Percentiles rank a stretch among this genome's conserved stretches.
Evolutionary conservation across 345 rosid genomes (phyloP).

Genomic region (Citrus mangshanensis): DNA sequence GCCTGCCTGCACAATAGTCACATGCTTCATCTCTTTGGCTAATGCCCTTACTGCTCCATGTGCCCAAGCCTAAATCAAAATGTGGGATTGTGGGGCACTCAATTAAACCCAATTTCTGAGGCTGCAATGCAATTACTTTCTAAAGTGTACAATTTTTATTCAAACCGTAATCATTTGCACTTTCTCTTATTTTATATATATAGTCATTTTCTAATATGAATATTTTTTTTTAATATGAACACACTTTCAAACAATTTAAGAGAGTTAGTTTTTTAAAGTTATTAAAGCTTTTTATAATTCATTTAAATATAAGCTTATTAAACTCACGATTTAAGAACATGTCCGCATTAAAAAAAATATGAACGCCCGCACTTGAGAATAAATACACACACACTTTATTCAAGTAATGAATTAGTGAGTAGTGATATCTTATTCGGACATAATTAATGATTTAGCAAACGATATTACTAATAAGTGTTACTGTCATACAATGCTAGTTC

Average conservation of each 20-base stretch:
- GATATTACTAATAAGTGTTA: background rate
- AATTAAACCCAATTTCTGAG: background rate
- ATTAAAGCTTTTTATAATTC: too few species aligned
- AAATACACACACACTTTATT: too few species aligned
- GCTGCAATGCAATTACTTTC: background rate
- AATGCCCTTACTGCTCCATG: background rate
- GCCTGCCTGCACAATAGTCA: background rate
- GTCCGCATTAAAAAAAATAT: fast-evolving
- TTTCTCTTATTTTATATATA: too few species aligned
- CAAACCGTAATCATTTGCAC: background rate
- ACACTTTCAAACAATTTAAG: too few species aligned
- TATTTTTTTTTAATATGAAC: fast-evolving
- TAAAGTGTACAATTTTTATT: background rate
- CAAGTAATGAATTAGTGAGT: too few species aligned
- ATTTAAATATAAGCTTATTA: too few species aligned
- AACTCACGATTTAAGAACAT: too few species aligned
- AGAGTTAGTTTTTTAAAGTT: fast-evolving
- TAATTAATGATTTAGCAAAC: too few species aligned
- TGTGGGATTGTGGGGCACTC: background rate
- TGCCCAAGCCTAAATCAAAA: background rate
- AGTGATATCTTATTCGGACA: background rate
- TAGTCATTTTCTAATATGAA: too few species aligned
- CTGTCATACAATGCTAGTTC: too few species aligned
- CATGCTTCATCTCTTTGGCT: background rate
- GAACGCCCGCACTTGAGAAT: fast-evolving